Conservation (phyloP, 2,329 filamentous ascomycete species). For the Paracamarosporium sp. region DNA sequence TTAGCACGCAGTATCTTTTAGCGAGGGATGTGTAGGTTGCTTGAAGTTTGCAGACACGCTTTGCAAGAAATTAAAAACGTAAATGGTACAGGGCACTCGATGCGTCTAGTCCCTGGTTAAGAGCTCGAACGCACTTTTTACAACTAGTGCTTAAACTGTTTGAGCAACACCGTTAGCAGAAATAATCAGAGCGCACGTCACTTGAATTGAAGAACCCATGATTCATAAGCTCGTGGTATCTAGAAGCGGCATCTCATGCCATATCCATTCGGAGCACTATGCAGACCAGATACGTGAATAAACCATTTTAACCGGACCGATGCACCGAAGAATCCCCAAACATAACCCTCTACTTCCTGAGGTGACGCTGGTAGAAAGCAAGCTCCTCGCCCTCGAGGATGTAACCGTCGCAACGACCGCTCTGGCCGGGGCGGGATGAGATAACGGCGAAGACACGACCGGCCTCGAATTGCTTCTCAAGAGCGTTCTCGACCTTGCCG, state of each 20-base stretch:
- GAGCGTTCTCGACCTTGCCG: conserved; percentile 90
- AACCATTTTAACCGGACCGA: conserved; percentile 51
- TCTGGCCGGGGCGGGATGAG: conserved; percentile 93
- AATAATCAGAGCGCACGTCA: conserved; percentile 19
- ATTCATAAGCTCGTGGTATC: conserved; percentile 49
- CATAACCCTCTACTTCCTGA: conserved; percentile 83
- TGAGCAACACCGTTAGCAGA: neutral
- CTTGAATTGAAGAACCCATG: conserved; percentile 40
- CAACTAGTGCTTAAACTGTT: too few relatives aligned
- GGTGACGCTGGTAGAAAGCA: conserved; percentile 99
- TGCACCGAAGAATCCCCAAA: conserved; percentile 49
- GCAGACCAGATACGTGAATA: conserved; percentile 51
- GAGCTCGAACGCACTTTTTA: too few relatives aligned
- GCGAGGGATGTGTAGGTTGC: too few relatives aligned
- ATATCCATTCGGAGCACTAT: conserved; percentile 47
- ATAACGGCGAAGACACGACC: conserved; percentile 96
- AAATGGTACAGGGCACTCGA: too few relatives aligned
- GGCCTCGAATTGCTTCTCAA: conserved; percentile 99
- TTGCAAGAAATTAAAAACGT: too few relatives aligned
- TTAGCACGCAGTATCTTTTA: too few relatives aligned
- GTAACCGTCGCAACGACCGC: conserved; percentile 95
- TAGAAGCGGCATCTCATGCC: conserved; percentile 47
- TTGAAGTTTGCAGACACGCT: too few relatives aligned
- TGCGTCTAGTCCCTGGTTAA: too few relatives aligned
- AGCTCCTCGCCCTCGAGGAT: conserved; percentile 99